Evolutionary conservation across 768 basidiomycete genomes (phyloP), one percentile per base, ranked within the genome.

Genomic region (Psilocybe cyanescens): DNA sequence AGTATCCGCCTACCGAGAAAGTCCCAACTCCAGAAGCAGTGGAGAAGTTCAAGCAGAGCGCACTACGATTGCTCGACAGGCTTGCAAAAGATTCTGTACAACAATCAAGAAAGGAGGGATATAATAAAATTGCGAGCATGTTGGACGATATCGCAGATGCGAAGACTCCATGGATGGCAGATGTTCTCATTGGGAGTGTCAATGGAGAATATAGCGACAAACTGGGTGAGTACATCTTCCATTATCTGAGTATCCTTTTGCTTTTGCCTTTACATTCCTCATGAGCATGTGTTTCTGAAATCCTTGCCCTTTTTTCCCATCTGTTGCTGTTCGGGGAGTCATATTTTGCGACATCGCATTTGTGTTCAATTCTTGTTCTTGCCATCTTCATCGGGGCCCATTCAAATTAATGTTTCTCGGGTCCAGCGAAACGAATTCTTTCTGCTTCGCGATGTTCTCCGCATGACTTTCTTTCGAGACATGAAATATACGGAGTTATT

Each of bases 121-220:
- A 88, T 75, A 72, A 80, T 68, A 90, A 88, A 73, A 85, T 92
- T 56, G 80, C 88, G 3, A 77, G 76, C 33, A 89, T 92, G 84
- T 78, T 93, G 8, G 90, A 92, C 61, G 90, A 94, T 39, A 81
- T 88, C 14, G 81, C 87, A 0, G 81, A 84, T 65, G 80, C 83
- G 8, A 78, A 86, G 30, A 84, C 87, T 0, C 82, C 86, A 3
- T 90, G 88, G 85, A 86, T 92, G 81, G 90, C 90, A 0, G 92
- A 94, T 67, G 85, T 92, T 11, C 80, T 94, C 35, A 81, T 92
- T 14, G 81, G 88, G 8, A 81, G 76, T n/a, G 74, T 89, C 17
- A 83, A 85, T 55, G 83, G 81, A 3, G 90, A 90, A 56, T 90
- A 89, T 64, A 75, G 75, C 3, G 92, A 94, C 71, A 90, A 87